Base-by-base conservation (phyloP, 2,329 filamentous ascomycete genomes). In the Pestalotiopsis sp. region DNA sequence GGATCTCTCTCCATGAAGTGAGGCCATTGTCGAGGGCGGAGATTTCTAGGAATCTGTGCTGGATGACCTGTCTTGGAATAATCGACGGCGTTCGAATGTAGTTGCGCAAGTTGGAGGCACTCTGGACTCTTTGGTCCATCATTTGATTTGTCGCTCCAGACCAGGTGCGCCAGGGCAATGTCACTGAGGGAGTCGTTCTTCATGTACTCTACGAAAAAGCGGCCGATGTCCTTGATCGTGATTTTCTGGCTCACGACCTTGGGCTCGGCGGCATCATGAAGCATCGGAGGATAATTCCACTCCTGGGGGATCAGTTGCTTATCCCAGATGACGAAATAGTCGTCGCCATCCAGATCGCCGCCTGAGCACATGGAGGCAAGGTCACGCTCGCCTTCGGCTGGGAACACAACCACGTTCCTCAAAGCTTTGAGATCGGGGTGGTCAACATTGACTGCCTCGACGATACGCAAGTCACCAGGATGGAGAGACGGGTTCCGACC, bases 321-420 rank as follows among this genome's bases (percentile, higher is more conserved):
- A 73, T 99, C 95, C 95, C 96, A 99, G 61, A 98, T 92, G 4
- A 98, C 90, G 67, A 98, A 91, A 77, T 94, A 99, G 77, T 99
- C 96, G 75, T 99, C 96, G 0, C 96, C 96, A 76, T 99, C 96
- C 0, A 99, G 86, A 76, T 99, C 96, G 0, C 96, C 96, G 2
- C 96, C 96, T 4, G 96, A 97, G 72, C 96, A 94, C 95, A 98
- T 98, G 75, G 92, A 94, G 0, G 95, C 90, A 25, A 99, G 82
- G 71, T 97, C 94, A 17, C 92, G 86, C 76, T 98, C 94, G 0
- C 95, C 95, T 0, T 84, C 91, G 45, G 93, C 89, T 0, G 96
- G 94, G 63, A 99, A 91, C 0, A 98, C 94, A 1, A 98, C 91
- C 0, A 97, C 93, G 76, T 98, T 91, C 68, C 88, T 91, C 4